Evolutionary conservation across 192 early-diverging fungal species (phyloP).

Genomic region (Podila horticola): DNA sequence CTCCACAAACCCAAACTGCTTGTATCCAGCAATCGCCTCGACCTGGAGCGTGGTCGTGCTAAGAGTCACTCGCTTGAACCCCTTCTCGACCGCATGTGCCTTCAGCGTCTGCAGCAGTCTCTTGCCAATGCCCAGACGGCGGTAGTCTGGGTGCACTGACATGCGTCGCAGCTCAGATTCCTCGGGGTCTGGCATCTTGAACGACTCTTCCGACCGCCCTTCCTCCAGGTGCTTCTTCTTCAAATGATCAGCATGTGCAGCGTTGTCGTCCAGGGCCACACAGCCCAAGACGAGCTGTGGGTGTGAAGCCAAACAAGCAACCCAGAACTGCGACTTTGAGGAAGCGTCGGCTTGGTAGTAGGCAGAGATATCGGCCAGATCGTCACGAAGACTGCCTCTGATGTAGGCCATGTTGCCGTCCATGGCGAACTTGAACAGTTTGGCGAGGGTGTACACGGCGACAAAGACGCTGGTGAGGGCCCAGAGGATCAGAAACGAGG

Average conservation of each 20-base stretch:
- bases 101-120: slow-evolving; percentile 15
- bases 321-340: slow-evolving; percentile 37
- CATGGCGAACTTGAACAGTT: background rate
- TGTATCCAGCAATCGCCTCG: slow-evolving; percentile 21
- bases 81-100: slow-evolving; percentile 16
- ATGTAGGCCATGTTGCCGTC: slow-evolving; percentile 1
- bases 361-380: slow-evolving; percentile 24
- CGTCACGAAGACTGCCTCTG: slow-evolving; percentile 10
- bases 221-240: slow-evolving; percentile 13
- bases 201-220: background rate
- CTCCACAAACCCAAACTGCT: slow-evolving; percentile 21
- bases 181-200: background rate
- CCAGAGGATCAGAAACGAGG: slow-evolving; percentile 16
- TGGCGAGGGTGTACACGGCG: background rate
- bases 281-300: slow-evolving; percentile 44
- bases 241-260: slow-evolving; percentile 3
- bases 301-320: slow-evolving; percentile 34
- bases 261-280: slow-evolving; percentile 29
- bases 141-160: slow-evolving; percentile 35
- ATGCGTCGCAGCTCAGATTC: slow-evolving; percentile 29
- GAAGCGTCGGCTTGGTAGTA: slow-evolving; percentile 26
- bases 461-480: slow-evolving; percentile 2
- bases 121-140: slow-evolving; percentile 30
- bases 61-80: slow-evolving; percentile 16
- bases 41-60: slow-evolving; percentile 11